phyloP scores from a whole-genome alignment of 2,329 filamentous ascomycete species.

The Stagonosporopsis cucurbitacearum region DNA sequence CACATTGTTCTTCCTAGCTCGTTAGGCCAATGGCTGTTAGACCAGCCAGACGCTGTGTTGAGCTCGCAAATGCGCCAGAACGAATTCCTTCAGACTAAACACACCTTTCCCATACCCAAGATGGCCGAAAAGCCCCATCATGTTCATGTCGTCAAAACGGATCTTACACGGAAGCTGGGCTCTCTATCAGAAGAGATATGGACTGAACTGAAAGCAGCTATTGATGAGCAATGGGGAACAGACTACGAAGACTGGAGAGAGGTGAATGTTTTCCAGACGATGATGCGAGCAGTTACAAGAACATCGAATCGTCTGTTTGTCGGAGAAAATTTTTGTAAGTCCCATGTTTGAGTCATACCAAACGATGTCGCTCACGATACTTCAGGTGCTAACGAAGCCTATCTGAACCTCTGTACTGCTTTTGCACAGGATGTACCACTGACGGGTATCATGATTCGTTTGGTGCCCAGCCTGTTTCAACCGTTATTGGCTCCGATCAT shows the following conservation, averaged over 20 bases:
- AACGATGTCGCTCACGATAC: too few relatives aligned
- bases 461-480: not conserved
- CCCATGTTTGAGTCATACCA: too few relatives aligned
- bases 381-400: not conserved
- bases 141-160: not conserved
- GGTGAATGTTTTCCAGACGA: constrained; percentile 1
- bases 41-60: not conserved
- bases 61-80: not conserved
- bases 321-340: not conserved
- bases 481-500: constrained; percentile 1
- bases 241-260: not conserved
- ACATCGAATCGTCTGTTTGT: constrained; percentile 1
- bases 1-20: not conserved
- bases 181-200: constrained; percentile 2
- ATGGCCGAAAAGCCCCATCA: constrained; percentile 1
- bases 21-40: not conserved
- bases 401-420: not conserved
- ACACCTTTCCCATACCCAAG: not conserved
- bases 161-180: not conserved
- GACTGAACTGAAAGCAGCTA: not conserved
- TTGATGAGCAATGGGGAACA: constrained; percentile 1
- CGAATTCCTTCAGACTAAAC: not conserved
- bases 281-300: constrained; percentile 1
- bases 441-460: not conserved
- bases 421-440: constrained; percentile 1